Conservation (phyloP, 2,329 filamentous ascomycete genomes). For the Pseudocercospora crystallina region DNA sequence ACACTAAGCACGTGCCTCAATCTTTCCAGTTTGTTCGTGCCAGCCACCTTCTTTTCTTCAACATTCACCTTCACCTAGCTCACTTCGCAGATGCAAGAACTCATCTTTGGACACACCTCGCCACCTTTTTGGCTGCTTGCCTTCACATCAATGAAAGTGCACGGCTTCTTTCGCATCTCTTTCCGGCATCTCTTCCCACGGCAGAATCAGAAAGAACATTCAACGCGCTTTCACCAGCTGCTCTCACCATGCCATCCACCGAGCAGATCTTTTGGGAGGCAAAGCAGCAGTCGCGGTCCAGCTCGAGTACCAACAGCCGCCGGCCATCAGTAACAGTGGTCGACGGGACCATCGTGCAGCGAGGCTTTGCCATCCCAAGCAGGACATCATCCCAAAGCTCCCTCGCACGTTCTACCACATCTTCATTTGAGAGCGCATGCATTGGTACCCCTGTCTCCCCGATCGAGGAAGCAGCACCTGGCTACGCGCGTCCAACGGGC, state of each 20-base stretch:
- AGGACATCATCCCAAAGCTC: slow-evolving; percentile 20
- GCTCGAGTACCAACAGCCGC: slow-evolving; percentile 9
- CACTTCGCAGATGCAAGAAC: not conserved
- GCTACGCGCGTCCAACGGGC: slow-evolving; percentile 10
- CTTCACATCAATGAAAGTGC: slow-evolving; percentile 8
- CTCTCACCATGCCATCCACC: not conserved
- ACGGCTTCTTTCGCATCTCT: slow-evolving; percentile 5
- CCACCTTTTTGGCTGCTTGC: slow-evolving; percentile 1
- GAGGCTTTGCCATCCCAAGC: slow-evolving; percentile 23
- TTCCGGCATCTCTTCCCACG: slow-evolving; percentile 1
- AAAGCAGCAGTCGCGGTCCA: slow-evolving; percentile 8
- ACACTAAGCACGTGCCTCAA: too few relatives aligned
- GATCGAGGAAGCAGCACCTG: slow-evolving; percentile 8
- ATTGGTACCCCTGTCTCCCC: slow-evolving; percentile 17
- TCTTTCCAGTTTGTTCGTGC: too few relatives aligned
- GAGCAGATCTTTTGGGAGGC: slow-evolving; percentile 21
- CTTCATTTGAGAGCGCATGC: slow-evolving; percentile 10
- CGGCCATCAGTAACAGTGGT: slow-evolving; percentile 20
- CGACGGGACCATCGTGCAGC: slow-evolving; percentile 22
- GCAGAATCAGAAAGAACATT: not conserved
- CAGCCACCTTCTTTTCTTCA: not conserved
- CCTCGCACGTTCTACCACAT: slow-evolving; percentile 9
- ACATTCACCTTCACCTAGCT: slow-evolving; percentile 2
- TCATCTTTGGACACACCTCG: not conserved
- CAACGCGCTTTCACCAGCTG: not conserved